phyloP scores from a whole-genome alignment of 2,329 filamentous ascomycete genomes.

The Rhytidhysteron rufulum region DNA sequence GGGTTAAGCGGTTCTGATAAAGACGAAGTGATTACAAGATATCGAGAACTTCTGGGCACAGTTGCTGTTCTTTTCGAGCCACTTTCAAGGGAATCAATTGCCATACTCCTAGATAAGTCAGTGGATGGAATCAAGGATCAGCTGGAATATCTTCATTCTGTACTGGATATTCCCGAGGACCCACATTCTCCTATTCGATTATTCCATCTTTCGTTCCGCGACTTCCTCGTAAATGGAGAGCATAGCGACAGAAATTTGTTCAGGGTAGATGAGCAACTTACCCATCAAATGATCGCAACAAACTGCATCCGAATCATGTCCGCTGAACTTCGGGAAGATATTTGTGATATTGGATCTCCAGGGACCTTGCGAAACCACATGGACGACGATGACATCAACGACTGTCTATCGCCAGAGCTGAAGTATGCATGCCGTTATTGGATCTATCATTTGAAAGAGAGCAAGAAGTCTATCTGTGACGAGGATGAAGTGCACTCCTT shows the following conservation, averaged over 20 bases:
- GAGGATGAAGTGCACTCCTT: too few relatives aligned
- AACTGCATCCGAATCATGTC: constrained; percentile 31
- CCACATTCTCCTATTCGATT: constrained; percentile 3
- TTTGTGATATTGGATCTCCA: too few relatives aligned
- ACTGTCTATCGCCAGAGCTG: too few relatives aligned
- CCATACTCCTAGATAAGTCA: constrained; percentile 3
- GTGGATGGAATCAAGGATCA: background rate
- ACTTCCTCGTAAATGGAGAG: constrained; percentile 5
- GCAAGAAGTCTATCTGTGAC: constrained; percentile 23
- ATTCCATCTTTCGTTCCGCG: constrained; percentile 9
- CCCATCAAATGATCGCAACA: constrained; percentile 21
- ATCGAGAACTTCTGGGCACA: constrained; percentile 6
- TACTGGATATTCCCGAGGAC: constrained; percentile 5
- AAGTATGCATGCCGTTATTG: constrained; percentile 22
- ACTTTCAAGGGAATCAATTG: constrained; percentile 5
- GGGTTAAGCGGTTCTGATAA: background rate
- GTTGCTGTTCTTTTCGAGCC: constrained; percentile 6
- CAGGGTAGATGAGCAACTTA: constrained; percentile 14
- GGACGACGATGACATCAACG: too few relatives aligned
- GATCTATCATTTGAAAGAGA: constrained; percentile 7
- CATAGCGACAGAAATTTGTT: background rate
- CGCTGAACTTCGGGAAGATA: too few relatives aligned
- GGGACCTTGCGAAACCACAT: too few relatives aligned
- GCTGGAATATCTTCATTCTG: constrained; percentile 9
- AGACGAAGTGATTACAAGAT: background rate